Evolutionary conservation across 2,329 filamentous ascomycete species (phyloP).

Genomic region (Alternaria tenuissima): DNA sequence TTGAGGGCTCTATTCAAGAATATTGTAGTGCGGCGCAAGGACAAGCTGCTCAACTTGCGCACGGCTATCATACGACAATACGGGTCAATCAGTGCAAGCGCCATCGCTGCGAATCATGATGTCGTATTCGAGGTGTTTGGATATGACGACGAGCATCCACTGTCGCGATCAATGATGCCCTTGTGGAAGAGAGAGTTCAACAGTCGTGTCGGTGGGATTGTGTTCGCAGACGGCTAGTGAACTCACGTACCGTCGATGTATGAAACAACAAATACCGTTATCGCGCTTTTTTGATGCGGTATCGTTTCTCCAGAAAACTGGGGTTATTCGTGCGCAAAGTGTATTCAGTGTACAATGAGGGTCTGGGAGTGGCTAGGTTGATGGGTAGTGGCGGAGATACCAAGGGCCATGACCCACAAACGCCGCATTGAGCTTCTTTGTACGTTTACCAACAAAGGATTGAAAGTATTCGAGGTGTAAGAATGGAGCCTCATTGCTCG

Average conservation of each 20-base stretch:
- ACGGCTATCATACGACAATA: constrained; percentile 39
- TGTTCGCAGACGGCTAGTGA: constrained; percentile 9
- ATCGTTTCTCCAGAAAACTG: accelerated
- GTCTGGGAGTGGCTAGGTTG: neutral
- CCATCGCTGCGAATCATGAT: constrained; percentile 25
- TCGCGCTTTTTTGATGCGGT: neutral
- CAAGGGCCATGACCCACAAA: neutral
- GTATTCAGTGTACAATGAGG: neutral
- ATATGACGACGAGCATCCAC: constrained; percentile 13
- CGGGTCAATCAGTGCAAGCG: constrained; percentile 22
- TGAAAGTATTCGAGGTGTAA: neutral
- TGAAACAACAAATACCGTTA: neutral
- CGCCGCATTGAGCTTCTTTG: neutral
- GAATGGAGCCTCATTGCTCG: neutral
- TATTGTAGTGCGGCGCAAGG: constrained; percentile 30
- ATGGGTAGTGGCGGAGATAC: neutral
- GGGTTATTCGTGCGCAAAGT: neutral
- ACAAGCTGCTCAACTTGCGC: constrained; percentile 29
- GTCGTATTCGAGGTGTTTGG: constrained; percentile 37
- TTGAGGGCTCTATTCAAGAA: constrained; percentile 43
- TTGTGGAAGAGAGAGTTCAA: constrained; percentile 45
- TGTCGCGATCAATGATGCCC: constrained; percentile 41
- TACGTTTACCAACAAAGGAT: neutral
- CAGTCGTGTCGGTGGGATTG: constrained; percentile 31
- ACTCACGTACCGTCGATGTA: neutral